A percentile compares a stretch with the other conserved stretches of the same genome.
Conservation (phyloP, 305 asterid species). For the Fraxinus floribunda region DNA sequence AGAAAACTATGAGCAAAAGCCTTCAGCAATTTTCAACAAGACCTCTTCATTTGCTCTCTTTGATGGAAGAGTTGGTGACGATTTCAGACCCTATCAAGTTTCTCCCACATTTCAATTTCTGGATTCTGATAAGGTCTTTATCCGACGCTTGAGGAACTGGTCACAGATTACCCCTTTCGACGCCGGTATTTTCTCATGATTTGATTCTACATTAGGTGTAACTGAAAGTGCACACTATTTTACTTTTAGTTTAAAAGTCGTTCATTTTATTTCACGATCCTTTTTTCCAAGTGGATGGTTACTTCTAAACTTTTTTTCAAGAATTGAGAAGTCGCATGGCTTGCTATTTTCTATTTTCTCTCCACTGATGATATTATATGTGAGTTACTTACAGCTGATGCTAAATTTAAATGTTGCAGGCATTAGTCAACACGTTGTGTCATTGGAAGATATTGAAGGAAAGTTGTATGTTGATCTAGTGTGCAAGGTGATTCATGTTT, state of each 20-base stretch:
- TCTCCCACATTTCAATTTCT: neutral
- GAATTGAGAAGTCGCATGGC: neutral
- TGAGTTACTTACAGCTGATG: neutral
- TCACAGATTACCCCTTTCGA: neutral
- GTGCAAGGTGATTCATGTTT: neutral
- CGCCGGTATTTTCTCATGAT: conserved; percentile 1
- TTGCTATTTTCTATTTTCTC: neutral
- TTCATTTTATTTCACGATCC: neutral
- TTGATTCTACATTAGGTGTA: neutral
- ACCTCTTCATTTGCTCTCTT: conserved; percentile 6
- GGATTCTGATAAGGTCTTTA: neutral
- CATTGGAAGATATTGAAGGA: conserved; percentile 1
- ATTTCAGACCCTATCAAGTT: conserved; percentile 3
- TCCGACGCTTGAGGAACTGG: conserved; percentile 8
- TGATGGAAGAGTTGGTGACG: neutral
- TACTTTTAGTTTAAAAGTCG: neutral
- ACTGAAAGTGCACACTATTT: neutral
- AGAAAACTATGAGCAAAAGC: neutral
- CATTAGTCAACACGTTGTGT: neutral
- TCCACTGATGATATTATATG: neutral
- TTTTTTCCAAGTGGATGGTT: neutral
- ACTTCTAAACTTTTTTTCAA: neutral
- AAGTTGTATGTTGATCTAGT: neutral
- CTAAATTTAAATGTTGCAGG: neutral
- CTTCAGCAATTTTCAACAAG: neutral